Conservation (phyloP, 805 yeast genomes). For the Wickerhamiella lipophila region DNA sequence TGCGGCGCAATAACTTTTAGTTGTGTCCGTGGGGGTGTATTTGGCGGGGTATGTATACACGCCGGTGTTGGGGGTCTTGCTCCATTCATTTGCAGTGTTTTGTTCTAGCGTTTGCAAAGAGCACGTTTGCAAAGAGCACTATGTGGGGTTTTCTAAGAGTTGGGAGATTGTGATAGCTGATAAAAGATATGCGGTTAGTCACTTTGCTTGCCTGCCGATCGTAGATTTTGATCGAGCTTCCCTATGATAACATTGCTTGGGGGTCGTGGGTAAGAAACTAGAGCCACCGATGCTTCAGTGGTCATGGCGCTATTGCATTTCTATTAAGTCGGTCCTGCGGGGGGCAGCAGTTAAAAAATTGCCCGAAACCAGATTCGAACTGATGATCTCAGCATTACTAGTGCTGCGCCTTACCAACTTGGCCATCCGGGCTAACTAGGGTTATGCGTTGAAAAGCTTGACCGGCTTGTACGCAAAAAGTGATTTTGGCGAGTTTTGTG, state of each 20-base stretch:
- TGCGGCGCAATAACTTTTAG: not conserved
- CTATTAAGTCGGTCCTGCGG: no score
- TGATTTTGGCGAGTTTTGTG: not conserved
- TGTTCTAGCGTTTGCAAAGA: no score
- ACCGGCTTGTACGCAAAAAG: not conserved
- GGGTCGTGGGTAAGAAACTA: no score
- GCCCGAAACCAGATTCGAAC: slow-evolving; percentile 66
- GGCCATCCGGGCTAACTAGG: slow-evolving; percentile 41
- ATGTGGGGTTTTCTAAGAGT: not conserved
- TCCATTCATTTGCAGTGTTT: not conserved
- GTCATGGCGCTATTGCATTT: no score
- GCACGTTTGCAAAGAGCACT: not conserved
- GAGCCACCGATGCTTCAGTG: no score
- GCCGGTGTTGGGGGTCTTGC: not conserved
- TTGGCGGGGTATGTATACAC: not conserved
- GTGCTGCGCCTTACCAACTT: slow-evolving; percentile 78
- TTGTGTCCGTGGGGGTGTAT: not conserved
- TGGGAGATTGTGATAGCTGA: not conserved
- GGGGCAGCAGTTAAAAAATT: no score
- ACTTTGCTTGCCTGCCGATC: not conserved
- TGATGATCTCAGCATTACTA: slow-evolving; percentile 80
- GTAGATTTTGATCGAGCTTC: not conserved
- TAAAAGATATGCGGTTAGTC: not conserved
- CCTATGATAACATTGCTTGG: not conserved
- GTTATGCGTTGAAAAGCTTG: not conserved